Conservation (phyloP, 208 protist genomes). For the Wallacemonas sp. region DNA sequence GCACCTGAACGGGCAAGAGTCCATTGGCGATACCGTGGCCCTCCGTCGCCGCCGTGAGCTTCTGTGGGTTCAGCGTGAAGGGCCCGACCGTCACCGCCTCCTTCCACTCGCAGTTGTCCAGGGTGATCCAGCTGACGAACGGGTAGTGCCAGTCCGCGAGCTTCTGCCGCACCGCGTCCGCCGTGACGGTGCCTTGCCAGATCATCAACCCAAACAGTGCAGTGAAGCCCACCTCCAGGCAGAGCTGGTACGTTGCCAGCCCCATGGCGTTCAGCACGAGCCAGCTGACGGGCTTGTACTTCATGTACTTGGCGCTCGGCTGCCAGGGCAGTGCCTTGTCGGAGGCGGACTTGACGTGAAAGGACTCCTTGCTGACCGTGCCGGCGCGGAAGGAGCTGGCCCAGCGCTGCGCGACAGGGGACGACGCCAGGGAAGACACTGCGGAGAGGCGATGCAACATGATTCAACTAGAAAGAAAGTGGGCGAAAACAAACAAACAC, state of each 20-base stretch:
- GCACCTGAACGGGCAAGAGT: slow-evolving; percentile 60
- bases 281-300: slow-evolving; percentile 44
- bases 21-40: slow-evolving; percentile 68
- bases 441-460: background rate
- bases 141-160: slow-evolving; percentile 49
- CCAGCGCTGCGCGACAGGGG: background rate
- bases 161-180: slow-evolving; percentile 29
- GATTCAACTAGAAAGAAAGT: no score
- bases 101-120: slow-evolving; percentile 47
- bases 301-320: slow-evolving; percentile 41
- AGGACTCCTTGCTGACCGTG: background rate
- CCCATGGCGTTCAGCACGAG: slow-evolving; percentile 57
- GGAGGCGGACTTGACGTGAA: slow-evolving; percentile 1
- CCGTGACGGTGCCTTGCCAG: slow-evolving; percentile 26
- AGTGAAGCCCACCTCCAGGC: slow-evolving; percentile 54
- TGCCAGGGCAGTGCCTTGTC: slow-evolving; percentile 28
- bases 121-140: slow-evolving; percentile 49
- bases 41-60: slow-evolving; percentile 64
- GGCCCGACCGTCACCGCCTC: slow-evolving; percentile 42
- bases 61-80: slow-evolving; percentile 46
- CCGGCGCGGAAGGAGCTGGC: slow-evolving; percentile 14
- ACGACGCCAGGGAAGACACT: background rate
- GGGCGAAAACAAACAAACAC: no score
- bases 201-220: slow-evolving; percentile 44
- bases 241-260: slow-evolving; percentile 70